These are phyloP conservation scores for Viola odorata DNA, from an alignment of 345 rosid species.

Conservation along the genomic window DNA sequence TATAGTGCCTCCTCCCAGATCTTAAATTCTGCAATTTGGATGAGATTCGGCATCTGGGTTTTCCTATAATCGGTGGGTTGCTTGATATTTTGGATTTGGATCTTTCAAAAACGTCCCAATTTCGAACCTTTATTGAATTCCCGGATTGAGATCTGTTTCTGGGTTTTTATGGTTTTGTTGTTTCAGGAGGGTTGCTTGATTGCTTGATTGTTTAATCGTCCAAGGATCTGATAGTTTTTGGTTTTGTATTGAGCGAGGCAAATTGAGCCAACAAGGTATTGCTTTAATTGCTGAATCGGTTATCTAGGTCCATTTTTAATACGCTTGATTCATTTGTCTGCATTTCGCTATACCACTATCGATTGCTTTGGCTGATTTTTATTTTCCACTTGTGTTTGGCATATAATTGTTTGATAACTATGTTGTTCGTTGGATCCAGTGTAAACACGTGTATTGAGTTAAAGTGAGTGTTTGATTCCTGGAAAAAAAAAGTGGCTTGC, in stretches of 20 bases:
- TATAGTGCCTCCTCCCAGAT: conserved; percentile 64
- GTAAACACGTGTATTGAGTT: conserved; percentile 9
- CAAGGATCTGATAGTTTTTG: conserved; percentile 1
- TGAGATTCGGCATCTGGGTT: conserved; percentile 69
- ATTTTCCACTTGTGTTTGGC: background rate
- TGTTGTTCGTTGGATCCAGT: conserved; percentile 29
- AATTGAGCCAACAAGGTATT: conserved; percentile 29
- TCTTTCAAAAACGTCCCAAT: conserved; percentile 24
- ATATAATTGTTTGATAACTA: background rate
- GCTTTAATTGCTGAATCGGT: conserved; percentile 10
- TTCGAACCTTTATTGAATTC: conserved; percentile 22
- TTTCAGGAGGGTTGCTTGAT: conserved; percentile 20
- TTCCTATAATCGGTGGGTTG: conserved; percentile 62
- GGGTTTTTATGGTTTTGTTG: conserved; percentile 3
- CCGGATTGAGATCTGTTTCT: conserved; percentile 21
- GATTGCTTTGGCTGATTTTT: conserved; percentile 8
- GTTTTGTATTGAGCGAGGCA: background rate
- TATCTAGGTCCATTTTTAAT: background rate
- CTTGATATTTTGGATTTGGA: conserved; percentile 37
- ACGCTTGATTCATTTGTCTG: conserved; percentile 13
- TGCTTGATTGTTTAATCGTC: conserved; percentile 18
- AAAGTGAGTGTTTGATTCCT: conserved; percentile 1
- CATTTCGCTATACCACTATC: background rate
- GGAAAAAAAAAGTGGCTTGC: too few species aligned
- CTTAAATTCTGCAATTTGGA: conserved; percentile 35